Conservation (phyloP, 2,329 filamentous ascomycete genomes). For the Calonectria naviculata region DNA sequence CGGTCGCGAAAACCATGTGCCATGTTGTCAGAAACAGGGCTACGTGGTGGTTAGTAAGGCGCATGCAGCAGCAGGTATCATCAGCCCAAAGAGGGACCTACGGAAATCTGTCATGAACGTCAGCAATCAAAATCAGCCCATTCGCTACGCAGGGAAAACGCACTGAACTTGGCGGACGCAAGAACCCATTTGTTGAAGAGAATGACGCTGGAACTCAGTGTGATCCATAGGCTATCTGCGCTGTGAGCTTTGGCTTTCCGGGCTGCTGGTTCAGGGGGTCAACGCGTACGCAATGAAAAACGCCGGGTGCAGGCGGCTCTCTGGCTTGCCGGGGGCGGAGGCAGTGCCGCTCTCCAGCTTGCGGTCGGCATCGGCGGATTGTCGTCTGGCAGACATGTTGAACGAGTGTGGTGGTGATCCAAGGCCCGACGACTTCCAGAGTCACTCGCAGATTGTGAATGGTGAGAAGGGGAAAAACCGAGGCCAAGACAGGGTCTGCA, state of each 20-base stretch:
- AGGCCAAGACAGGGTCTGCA: neutral
- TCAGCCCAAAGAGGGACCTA: neutral
- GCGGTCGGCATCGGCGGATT: conserved; percentile 13
- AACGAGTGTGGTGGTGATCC: neutral
- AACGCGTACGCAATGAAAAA: conserved; percentile 21
- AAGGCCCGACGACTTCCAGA: neutral
- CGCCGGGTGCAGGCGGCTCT: conserved; percentile 7
- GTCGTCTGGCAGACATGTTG: conserved; percentile 11
- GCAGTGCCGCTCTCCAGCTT: conserved; percentile 21
- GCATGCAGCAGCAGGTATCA: too few species aligned
- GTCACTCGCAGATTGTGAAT: neutral
- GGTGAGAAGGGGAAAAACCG: neutral
- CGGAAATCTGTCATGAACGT: conserved; percentile 10
- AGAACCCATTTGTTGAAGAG: conserved; percentile 27
- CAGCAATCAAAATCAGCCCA: neutral
- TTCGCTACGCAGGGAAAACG: neutral
- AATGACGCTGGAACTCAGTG: conserved; percentile 19
- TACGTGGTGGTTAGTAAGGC: neutral
- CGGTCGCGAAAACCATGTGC: conserved; percentile 23
- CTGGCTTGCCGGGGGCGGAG: neutral
- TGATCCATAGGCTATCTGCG: conserved; percentile 10
- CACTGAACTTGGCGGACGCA: conserved; percentile 18
- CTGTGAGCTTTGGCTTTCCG: neutral
- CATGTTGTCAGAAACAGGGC: conserved; percentile 23
- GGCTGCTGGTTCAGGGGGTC: neutral